Evolutionary conservation across 2,329 filamentous ascomycete genomes (phyloP).

Genomic region (Moelleriella libera): DNA sequence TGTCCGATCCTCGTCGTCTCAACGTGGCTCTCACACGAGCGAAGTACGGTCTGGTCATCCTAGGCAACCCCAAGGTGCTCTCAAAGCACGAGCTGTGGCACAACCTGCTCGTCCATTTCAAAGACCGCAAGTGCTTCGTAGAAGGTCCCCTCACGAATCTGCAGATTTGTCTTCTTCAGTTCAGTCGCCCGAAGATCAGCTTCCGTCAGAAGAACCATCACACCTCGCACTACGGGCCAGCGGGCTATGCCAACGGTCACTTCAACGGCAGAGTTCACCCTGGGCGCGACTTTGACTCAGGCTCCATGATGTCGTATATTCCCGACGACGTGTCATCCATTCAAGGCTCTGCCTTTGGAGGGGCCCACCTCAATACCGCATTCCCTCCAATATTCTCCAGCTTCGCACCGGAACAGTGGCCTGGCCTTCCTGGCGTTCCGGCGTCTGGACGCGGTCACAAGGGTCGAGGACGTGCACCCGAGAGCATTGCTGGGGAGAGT

Average conservation of each 20-base stretch:
- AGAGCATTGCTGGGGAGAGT: conserved; percentile 82
- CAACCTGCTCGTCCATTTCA: conserved; percentile 87
- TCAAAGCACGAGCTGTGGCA: conserved; percentile 98
- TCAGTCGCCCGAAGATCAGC: conserved; percentile 81
- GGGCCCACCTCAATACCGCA: conserved; percentile 56
- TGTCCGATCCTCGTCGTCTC: conserved; percentile 92
- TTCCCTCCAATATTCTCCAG: conserved; percentile 94
- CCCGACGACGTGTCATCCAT: conserved; percentile 95
- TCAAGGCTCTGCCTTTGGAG: conserved; percentile 80
- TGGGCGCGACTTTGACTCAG: conserved; percentile 53
- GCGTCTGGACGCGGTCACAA: conserved; percentile 50
- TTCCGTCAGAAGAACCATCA: conserved; percentile 73
- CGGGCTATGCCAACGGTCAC: conserved; percentile 24
- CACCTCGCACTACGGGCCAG: conserved; percentile 54
- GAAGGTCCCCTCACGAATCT: conserved; percentile 91
- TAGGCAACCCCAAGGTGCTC: conserved; percentile 93
- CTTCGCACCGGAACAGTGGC: conserved; percentile 82
- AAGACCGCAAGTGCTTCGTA: conserved; percentile 89
- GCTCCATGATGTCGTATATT: conserved; percentile 88
- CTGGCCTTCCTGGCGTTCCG: conserved; percentile 55
- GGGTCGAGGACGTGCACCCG: conserved; percentile 50
- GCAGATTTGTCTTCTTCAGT: conserved; percentile 90
- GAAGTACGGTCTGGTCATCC: conserved; percentile 90
- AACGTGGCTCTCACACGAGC: conserved; percentile 95
- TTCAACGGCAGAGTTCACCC: conserved; percentile 24